Conservation (phyloP, 2,329 filamentous ascomycete genomes). For the Aspergillus pseudoterreus region DNA sequence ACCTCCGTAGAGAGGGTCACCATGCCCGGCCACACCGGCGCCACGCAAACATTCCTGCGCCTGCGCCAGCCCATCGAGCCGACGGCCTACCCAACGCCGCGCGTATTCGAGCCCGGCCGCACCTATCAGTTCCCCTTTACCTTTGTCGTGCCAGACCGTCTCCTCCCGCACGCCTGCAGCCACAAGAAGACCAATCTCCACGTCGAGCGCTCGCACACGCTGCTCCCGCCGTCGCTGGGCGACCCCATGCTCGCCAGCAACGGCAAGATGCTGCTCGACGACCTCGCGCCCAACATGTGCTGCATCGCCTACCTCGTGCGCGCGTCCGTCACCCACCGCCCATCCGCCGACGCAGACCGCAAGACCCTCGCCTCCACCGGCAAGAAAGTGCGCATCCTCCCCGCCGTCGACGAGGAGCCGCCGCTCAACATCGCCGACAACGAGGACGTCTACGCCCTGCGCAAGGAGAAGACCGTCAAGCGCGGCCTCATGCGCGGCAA, state of each 20-base stretch:
- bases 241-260: slow-evolving; percentile 53
- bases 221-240: slow-evolving; percentile 60
- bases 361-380: slow-evolving; percentile 48
- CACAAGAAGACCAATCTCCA: slow-evolving; percentile 51
- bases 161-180: slow-evolving; percentile 58
- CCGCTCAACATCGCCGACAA: slow-evolving; percentile 51
- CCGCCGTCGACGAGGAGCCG: slow-evolving; percentile 57
- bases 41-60: slow-evolving; percentile 59
- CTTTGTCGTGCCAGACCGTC: slow-evolving; percentile 59
- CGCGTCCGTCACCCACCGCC: slow-evolving; percentile 36
- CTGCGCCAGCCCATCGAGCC: slow-evolving; percentile 58
- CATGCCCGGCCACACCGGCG: slow-evolving; percentile 52
- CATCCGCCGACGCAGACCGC: slow-evolving; percentile 12
- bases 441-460: slow-evolving; percentile 48
- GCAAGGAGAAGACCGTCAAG: slow-evolving; percentile 57
- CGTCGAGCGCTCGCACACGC: slow-evolving; percentile 54
- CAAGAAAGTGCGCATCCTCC: slow-evolving; percentile 58
- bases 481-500: slow-evolving; percentile 59
- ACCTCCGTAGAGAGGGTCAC: slow-evolving; percentile 55
- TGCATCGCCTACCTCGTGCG: slow-evolving; percentile 57
- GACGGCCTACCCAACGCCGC: slow-evolving; percentile 51
- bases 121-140: slow-evolving; percentile 60
- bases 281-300: slow-evolving; percentile 61
- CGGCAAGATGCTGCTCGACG: slow-evolving; percentile 53
- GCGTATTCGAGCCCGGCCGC: slow-evolving; percentile 52